Base-by-base conservation (phyloP, 768 basidiomycete species). In the Crassisporium funariophilum region DNA sequence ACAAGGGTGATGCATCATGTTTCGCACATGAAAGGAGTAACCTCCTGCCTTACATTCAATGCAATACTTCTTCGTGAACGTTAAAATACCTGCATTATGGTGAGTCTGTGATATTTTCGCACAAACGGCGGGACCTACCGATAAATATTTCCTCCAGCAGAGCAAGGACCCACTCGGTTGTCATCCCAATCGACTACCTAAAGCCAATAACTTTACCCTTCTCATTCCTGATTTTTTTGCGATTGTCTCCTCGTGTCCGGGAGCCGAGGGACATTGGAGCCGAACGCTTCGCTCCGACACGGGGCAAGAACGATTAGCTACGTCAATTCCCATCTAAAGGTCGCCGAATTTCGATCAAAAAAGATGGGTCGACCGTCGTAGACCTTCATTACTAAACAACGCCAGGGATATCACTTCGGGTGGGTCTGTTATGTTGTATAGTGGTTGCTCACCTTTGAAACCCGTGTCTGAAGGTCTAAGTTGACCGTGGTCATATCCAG, bases 261-360 rank as follows among this genome's bases (percentile, higher is more conserved):
- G 69, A 13, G 49, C 47, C 20, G 67, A 60, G 33, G 61, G 20
- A 65, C 66, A 35, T 65, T 64, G 20, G 56, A 51, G 2, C 59
- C 59, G 25, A 63, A 62, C 2, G 56, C 53, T 34, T 64, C 61
- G 16, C 58, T 49, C 4, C 65, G 57, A 50, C 74, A 72, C 12
- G 70, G 60, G 5, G 79, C 73, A 0, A 85, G 66, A 39, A 73
- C 63, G 21, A 90, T 69, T 19, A 57, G 68, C 34, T 71, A 62
- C 17, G 84, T 81, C 19, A 92, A 78, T 60, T 89, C 85, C 89
- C 88, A 92, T 50, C 81, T 89, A 91, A 85, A 2, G 84, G 80
- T 24, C 89, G 76, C 46, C 64, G 69, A 0, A 84, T 82, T 39
- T 81, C 81, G 5, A 84, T 75, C 38, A 91, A 61, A 61, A 91